Percentiles rank a stretch among this genome's conserved stretches.
These are phyloP conservation scores for Termitomyces sp. DNA, from an alignment of 768 basidiomycete species.

Conservation along the genomic window DNA sequence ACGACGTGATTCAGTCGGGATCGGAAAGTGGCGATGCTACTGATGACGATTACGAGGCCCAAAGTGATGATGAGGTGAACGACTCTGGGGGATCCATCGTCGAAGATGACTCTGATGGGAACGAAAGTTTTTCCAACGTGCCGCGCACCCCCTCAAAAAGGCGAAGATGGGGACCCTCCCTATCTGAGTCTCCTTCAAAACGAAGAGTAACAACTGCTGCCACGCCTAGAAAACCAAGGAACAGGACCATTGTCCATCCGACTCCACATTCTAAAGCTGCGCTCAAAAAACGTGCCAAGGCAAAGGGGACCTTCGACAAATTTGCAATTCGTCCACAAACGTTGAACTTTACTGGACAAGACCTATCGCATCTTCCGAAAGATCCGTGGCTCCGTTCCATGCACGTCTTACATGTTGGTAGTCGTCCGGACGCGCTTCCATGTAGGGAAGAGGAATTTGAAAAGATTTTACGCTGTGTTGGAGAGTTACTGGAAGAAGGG, in stretches of 20 bases:
- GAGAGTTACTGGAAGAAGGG: conserved; percentile 85
- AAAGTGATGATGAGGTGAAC: conserved; percentile 14
- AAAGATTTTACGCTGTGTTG: conserved; percentile 67
- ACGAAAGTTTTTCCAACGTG: conserved; percentile 24
- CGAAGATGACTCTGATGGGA: conserved; percentile 25
- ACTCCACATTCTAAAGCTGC: conserved; percentile 76
- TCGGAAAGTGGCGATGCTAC: conserved; percentile 21
- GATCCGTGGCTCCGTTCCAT: conserved; percentile 87
- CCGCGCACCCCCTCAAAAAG: conserved; percentile 49
- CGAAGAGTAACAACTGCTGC: conserved; percentile 14
- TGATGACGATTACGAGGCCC: conserved; percentile 19
- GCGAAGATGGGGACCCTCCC: conserved; percentile 31
- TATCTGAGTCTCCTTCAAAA: conserved; percentile 18
- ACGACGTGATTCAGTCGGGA: conserved; percentile 13
- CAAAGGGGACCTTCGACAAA: conserved; percentile 13
- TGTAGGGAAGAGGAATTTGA: conserved; percentile 85
- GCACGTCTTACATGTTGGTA: conserved; percentile 89
- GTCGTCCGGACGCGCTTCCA: conserved; percentile 83
- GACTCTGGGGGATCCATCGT: conserved; percentile 7
- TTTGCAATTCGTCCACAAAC: conserved; percentile 23
- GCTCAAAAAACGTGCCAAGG: conserved; percentile 37
- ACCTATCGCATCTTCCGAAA: conserved; percentile 49
- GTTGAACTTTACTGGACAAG: conserved; percentile 24
- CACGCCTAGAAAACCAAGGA: conserved; percentile 27
- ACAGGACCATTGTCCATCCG: conserved; percentile 45